These are phyloP conservation scores for Plasmodium billcollinsi DNA, from an alignment of 169 alveolate species.

Conservation along the genomic window DNA sequence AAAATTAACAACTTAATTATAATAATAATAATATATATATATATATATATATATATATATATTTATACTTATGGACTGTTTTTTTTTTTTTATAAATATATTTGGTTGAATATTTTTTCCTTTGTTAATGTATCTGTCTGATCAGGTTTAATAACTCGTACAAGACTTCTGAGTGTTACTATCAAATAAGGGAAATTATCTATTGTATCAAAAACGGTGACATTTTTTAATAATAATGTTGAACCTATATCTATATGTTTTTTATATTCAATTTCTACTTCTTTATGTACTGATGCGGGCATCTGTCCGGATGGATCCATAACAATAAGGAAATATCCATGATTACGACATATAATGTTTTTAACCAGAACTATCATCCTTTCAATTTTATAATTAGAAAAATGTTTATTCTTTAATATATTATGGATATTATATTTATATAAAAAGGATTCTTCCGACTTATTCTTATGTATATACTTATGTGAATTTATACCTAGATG, in stretches of 20 bases:
- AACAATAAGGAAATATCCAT: slow-evolving; percentile 50
- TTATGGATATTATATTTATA: slow-evolving; percentile 61
- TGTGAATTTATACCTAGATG: slow-evolving; percentile 64
- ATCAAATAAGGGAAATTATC: slow-evolving; percentile 64
- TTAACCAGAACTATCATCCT: slow-evolving; percentile 54
- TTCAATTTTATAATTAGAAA: slow-evolving; percentile 41
- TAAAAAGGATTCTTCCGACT: slow-evolving; percentile 19
- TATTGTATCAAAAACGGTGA: slow-evolving; percentile 55
- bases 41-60: neutral
- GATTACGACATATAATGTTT: slow-evolving; percentile 44
- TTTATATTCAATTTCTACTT: slow-evolving; percentile 64
- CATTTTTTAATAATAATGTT: slow-evolving; percentile 56
- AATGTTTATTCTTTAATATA: slow-evolving; percentile 44
- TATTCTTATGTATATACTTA: slow-evolving; percentile 10
- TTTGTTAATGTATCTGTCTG: slow-evolving; percentile 32
- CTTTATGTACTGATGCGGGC: slow-evolving; percentile 76
- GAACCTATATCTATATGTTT: slow-evolving; percentile 59
- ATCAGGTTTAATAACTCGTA: slow-evolving; percentile 60
- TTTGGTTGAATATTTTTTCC: slow-evolving; percentile 24
- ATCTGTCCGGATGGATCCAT: slow-evolving; percentile 76
- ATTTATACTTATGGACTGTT: no score
- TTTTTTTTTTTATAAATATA: neutral
- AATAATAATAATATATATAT: neutral
- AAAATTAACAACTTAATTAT: no score
- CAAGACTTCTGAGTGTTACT: slow-evolving; percentile 64